These are phyloP conservation scores for Sedum album DNA, from an alignment of 164 flowering plant species.

Conservation along the genomic window DNA sequence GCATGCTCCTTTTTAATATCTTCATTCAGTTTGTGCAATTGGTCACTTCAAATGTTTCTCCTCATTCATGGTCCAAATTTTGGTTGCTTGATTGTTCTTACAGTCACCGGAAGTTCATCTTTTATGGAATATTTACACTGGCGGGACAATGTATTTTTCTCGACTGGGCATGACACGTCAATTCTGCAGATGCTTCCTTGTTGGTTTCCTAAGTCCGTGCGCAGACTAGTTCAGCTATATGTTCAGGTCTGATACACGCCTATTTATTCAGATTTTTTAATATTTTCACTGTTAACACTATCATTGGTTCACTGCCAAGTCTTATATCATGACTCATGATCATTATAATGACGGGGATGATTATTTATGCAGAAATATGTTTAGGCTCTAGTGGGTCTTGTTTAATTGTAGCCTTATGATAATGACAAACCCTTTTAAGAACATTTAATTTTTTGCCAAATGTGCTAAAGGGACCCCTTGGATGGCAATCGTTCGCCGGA, in stretches of 20 bases:
- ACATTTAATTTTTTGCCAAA: conserved; percentile 4
- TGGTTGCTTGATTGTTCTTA: conserved; percentile 11
- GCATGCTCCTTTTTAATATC: neutral
- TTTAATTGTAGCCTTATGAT: neutral
- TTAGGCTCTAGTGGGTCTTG: neutral
- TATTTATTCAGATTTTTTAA: neutral
- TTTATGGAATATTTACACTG: conserved; percentile 71
- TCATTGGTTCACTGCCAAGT: neutral
- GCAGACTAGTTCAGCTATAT: conserved; percentile 84
- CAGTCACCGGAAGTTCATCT: conserved; percentile 48
- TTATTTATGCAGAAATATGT: neutral
- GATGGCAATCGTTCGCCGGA: conserved; percentile 65
- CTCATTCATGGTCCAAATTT: neutral
- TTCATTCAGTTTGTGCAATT: neutral
- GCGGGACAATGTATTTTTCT: conserved; percentile 73
- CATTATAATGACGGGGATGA: neutral
- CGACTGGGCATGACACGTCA: conserved; percentile 79
- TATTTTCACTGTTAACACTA: too few species aligned
- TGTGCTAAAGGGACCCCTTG: conserved; percentile 73
- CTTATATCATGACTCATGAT: neutral
- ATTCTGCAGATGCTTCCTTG: conserved; percentile 87
- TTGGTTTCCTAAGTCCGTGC: conserved; percentile 82
- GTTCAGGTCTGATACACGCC: conserved; percentile 49
- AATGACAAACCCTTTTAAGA: neutral
- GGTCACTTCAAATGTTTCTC: neutral